Evolutionary conservation across 108 stramenopile genomes (phyloP), one percentile per base, ranked within the genome.

Genomic region (Phaeodactylum tricornutum): DNA sequence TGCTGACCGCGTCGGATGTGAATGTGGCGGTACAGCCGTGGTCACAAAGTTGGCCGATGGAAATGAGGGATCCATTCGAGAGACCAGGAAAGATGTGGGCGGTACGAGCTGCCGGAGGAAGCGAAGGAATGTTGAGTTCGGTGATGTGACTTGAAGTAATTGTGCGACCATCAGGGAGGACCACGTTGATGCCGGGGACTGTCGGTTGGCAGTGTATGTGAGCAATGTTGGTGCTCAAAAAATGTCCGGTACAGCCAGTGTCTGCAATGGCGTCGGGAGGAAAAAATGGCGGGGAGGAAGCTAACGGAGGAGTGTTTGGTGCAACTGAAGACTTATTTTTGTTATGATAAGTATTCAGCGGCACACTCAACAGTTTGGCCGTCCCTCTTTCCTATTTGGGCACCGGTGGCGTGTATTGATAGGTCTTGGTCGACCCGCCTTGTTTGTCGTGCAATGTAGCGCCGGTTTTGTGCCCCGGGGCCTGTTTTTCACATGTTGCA

Each of bases 41-140:
- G 23, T 53, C 52, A 16, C 52, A 53, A n/a, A 53, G 27, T 42
- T 38, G 36, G 12, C 52, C 52, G 6, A 53, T 38, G 52, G 52
- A 53, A 4, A 53, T 16, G 3, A 53, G 38, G 21, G 52, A 29
- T 4, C 17, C 17, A 2, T 29, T 49, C 11, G 12, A n/a, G 17
- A 49, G 15, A 3, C 4, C 31, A 49, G 48, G 48, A 7, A 49
- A 17, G 2, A 49, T 8, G 24, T 49, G 48, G 31, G 48, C 48
- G 17, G n/a, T 27, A n/a, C 12, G 7, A 32, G 48, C 48, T 7
- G 48, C 17, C 3, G n/a, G n/a, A n/a, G 48, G 48, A 7, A 49
- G 31, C 2, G 31, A 2, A 4, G 48, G 48, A 8, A 49, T n/a
- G 31, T 39, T 21, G 4, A 49, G 31, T 4, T 15, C 16, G 6